Conservation (phyloP, 805 yeast species). For the Candida ponderosae region DNA sequence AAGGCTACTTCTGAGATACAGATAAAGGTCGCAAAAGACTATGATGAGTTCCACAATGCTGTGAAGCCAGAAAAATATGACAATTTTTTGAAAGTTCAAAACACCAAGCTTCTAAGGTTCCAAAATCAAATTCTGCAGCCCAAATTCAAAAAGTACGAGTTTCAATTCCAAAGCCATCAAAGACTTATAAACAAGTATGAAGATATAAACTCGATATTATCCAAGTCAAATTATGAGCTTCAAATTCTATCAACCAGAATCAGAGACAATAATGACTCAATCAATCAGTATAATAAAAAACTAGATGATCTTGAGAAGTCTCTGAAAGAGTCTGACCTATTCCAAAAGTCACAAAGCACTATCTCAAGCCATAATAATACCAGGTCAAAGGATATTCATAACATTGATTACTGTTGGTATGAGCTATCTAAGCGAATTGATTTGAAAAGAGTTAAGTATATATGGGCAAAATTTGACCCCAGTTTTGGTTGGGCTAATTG, state of each 20-base stretch:
- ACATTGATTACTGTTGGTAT: not conserved
- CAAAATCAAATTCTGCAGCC: conserved; percentile 11
- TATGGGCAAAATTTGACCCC: conserved; percentile 1
- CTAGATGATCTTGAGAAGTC: conserved; percentile 25
- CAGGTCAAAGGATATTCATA: no score
- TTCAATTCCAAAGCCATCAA: conserved; percentile 17
- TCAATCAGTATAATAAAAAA: conserved; percentile 33
- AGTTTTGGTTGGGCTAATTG: conserved; percentile 2
- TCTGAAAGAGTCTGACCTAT: not conserved
- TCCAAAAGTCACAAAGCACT: not conserved
- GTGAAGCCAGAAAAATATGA: not conserved
- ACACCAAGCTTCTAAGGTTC: conserved; percentile 1
- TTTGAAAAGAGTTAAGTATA: conserved; percentile 1
- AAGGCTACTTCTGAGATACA: conserved; percentile 4
- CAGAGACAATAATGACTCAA: conserved; percentile 59
- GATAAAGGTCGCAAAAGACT: not conserved
- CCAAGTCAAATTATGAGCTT: conserved; percentile 59
- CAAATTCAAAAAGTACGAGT: conserved; percentile 12
- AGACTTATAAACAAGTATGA: conserved; percentile 30
- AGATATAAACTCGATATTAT: conserved; percentile 48
- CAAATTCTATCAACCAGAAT: conserved; percentile 51
- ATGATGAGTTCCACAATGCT: not conserved
- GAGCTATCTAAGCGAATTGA: not conserved
- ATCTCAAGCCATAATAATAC: no score
- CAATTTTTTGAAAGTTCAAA: not conserved